Conservation (phyloP, 192 early-diverging fungal species). For the Phlyctochytrium planicorne region DNA sequence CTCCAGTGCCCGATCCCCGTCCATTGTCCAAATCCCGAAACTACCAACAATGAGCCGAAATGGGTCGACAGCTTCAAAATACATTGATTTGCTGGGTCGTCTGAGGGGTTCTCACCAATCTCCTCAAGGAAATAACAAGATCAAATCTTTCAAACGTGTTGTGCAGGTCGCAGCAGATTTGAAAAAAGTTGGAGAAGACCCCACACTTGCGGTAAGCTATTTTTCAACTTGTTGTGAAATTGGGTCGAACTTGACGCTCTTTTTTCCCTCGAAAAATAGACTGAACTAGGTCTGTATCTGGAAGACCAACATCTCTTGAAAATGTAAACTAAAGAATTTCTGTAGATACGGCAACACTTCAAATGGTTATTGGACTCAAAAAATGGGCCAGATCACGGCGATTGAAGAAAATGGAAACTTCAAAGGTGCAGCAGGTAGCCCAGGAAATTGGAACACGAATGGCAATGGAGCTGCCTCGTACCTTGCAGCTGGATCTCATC, state of each 20-base stretch:
- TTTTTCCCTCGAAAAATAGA: background rate
- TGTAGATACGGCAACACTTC: background rate
- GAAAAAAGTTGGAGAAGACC: background rate
- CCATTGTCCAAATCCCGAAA: background rate
- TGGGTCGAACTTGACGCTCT: background rate
- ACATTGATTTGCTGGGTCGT: background rate
- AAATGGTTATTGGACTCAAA: background rate
- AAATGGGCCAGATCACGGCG: background rate
- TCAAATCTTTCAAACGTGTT: background rate
- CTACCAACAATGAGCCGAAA: background rate
- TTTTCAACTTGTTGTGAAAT: background rate
- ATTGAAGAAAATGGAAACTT: background rate
- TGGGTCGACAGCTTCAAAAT: background rate
- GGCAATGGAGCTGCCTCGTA: background rate
- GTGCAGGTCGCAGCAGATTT: background rate
- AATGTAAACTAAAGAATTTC: too few species aligned
- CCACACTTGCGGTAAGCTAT: background rate
- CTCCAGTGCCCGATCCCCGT: background rate
- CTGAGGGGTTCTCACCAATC: background rate
- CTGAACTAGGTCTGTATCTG: background rate
- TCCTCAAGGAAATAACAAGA: background rate
- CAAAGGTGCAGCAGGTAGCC: background rate
- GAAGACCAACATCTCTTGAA: too few species aligned
- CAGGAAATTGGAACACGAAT: background rate
- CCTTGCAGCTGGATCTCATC: background rate